phyloP scores from a whole-genome alignment of 495 filamentous ascomycete genomes.

The Neurospora sp. region DNA sequence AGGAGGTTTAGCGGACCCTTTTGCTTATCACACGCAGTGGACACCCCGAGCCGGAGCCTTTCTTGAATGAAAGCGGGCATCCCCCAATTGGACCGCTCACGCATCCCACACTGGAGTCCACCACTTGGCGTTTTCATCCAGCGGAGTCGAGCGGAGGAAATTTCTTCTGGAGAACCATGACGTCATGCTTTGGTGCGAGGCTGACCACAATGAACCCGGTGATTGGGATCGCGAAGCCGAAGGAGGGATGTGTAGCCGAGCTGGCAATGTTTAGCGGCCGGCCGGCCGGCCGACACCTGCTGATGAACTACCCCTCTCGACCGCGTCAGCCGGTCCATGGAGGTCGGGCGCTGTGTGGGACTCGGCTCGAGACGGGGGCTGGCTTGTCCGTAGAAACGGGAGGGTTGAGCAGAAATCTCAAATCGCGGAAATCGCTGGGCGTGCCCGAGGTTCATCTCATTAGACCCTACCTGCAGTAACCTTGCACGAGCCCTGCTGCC shows the following conservation, averaged over 20 bases:
- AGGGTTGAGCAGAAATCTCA: not conserved
- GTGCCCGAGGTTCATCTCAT: not conserved
- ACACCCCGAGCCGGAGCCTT: not conserved
- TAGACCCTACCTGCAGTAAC: not conserved
- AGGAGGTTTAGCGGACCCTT: not conserved
- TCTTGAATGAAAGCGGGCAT: not conserved
- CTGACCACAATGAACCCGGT: not conserved
- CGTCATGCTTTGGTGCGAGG: not conserved
- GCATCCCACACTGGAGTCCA: not conserved
- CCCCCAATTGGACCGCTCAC: not conserved
- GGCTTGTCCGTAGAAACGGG: not conserved
- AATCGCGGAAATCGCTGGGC: not conserved
- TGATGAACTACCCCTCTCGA: not conserved
- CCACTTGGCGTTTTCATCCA: not conserved
- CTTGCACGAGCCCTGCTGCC: not conserved
- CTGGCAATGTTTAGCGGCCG: not conserved
- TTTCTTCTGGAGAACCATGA: not conserved
- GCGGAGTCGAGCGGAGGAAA: not conserved
- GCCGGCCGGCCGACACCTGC: not conserved
- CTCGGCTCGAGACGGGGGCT: not conserved
- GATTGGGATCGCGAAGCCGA: not conserved
- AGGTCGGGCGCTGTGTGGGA: not conserved
- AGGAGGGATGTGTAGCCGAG: not conserved
- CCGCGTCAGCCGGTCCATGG: not conserved
- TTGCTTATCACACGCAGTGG: not conserved